These are phyloP conservation scores for Alnus rubra DNA, from an alignment of 306 rosid genomes.

Conservation along the genomic window DNA sequence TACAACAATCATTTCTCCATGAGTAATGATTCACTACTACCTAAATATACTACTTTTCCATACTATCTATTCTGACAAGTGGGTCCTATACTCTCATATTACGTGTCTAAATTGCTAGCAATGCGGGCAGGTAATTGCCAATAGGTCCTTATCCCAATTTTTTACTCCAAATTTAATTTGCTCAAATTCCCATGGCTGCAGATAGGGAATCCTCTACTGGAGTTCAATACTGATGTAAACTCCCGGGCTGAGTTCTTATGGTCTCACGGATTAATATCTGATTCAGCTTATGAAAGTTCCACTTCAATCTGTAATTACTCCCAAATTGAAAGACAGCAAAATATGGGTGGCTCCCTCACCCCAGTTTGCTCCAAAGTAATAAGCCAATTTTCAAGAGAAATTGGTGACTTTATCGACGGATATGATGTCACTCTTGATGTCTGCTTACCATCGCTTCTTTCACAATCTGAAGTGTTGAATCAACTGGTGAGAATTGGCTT, in stretches of 20 bases:
- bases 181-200: conserved; percentile 24
- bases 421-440: conserved; percentile 58
- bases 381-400: conserved; percentile 28
- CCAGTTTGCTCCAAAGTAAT: conserved; percentile 33
- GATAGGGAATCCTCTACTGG: conserved; percentile 77
- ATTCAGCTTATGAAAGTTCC: conserved; percentile 45
- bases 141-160: not conserved
- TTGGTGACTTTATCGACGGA: conserved; percentile 31
- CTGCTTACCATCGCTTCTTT: conserved; percentile 38
- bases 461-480: conserved; percentile 40
- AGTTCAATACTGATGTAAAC: conserved; percentile 61
- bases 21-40: too few relatives aligned
- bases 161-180: not conserved
- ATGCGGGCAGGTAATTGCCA: too few relatives aligned
- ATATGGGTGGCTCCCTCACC: conserved; percentile 25
- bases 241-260: conserved; percentile 54
- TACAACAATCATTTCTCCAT: too few relatives aligned
- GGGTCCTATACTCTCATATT: too few relatives aligned
- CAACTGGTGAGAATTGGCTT: conserved; percentile 40
- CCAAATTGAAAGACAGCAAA: conserved; percentile 43
- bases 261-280: conserved; percentile 74
- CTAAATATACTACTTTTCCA: too few relatives aligned
- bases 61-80: too few relatives aligned
- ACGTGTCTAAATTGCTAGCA: too few relatives aligned
- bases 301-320: conserved; percentile 56